Conservation (phyloP, 2,329 filamentous ascomycete species). For the Xylaria sp. region DNA sequence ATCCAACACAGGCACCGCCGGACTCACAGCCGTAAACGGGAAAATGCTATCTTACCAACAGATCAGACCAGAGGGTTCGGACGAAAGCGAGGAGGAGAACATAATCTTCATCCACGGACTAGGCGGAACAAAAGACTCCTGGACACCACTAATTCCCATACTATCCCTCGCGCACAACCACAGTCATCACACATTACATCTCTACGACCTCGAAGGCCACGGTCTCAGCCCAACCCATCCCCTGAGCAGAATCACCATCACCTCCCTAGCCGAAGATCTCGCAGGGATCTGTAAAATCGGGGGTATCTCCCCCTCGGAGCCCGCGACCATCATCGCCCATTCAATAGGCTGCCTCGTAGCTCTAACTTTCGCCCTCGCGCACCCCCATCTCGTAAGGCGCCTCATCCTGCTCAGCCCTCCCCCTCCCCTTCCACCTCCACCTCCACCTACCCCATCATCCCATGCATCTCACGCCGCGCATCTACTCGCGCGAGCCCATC, state of each 20-base stretch:
- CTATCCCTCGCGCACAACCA: too few relatives aligned
- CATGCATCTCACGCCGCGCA: not conserved
- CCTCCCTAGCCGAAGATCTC: constrained; percentile 16
- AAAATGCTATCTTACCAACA: constrained; percentile 10
- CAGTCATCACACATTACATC: too few relatives aligned
- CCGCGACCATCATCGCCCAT: constrained; percentile 23
- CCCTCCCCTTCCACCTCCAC: not conserved
- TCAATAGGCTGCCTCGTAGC: constrained; percentile 19
- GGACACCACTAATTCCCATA: constrained; percentile 15
- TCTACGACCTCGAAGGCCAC: constrained; percentile 27
- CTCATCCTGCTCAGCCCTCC: constrained; percentile 13
- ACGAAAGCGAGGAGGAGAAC: too few relatives aligned
- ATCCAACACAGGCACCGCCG: not conserved
- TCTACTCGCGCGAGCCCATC: too few relatives aligned
- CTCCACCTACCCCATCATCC: not conserved
- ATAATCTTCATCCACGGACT: constrained; percentile 21
- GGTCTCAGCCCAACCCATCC: constrained; percentile 23
- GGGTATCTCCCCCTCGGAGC: not conserved
- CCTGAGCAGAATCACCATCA: constrained; percentile 18
- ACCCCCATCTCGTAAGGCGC: constrained; percentile 4
- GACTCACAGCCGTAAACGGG: constrained; percentile 9
- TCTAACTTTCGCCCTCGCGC: constrained; percentile 5
- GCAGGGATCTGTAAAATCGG: constrained; percentile 3
- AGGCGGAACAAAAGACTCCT: constrained; percentile 22
- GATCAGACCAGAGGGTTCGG: constrained; percentile 1